Percentiles rank a stretch among this genome's conserved stretches.
Conservation (phyloP, 176 grass and related monocot species). For the Pontederia crassipes region DNA sequence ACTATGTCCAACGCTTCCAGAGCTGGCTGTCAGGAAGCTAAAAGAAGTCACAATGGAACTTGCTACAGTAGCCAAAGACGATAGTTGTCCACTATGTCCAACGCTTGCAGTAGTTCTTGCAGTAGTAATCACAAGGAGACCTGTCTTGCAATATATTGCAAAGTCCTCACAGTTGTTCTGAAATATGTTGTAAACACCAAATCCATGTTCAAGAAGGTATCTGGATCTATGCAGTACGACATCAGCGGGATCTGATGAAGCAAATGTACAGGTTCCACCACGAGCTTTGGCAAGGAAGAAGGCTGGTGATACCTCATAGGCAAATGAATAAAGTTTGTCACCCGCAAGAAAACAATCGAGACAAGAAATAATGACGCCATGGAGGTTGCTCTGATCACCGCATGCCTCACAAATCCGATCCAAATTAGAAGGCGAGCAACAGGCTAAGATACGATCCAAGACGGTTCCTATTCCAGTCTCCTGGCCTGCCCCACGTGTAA, state of each 20-base stretch:
- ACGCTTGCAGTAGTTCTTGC: too few species aligned
- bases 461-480: constrained; percentile 74
- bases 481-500: constrained; percentile 55
- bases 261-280: constrained; percentile 78
- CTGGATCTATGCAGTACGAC: constrained; percentile 41
- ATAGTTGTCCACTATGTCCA: constrained; percentile 68
- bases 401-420: constrained; percentile 34
- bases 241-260: constrained; percentile 32
- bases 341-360: constrained; percentile 74
- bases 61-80: constrained; percentile 38
- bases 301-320: constrained; percentile 44
- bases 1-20: constrained; percentile 48
- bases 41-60: constrained; percentile 42
- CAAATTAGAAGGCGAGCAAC: constrained; percentile 22
- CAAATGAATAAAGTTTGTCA: constrained; percentile 51
- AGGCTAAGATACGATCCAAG: constrained; percentile 37
- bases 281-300: constrained; percentile 82
- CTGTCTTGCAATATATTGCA: constrained; percentile 84
- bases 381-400: constrained; percentile 2
- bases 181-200: constrained; percentile 63
- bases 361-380: constrained; percentile 64
- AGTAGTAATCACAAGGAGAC: constrained; percentile 49
- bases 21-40: constrained; percentile 44
- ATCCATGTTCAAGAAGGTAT: constrained; percentile 50
- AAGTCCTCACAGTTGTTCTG: constrained; percentile 97